These are phyloP conservation scores for Trichoderma afroharzianum DNA, from an alignment of 2,329 filamentous ascomycete species.

Conservation along the genomic window DNA sequence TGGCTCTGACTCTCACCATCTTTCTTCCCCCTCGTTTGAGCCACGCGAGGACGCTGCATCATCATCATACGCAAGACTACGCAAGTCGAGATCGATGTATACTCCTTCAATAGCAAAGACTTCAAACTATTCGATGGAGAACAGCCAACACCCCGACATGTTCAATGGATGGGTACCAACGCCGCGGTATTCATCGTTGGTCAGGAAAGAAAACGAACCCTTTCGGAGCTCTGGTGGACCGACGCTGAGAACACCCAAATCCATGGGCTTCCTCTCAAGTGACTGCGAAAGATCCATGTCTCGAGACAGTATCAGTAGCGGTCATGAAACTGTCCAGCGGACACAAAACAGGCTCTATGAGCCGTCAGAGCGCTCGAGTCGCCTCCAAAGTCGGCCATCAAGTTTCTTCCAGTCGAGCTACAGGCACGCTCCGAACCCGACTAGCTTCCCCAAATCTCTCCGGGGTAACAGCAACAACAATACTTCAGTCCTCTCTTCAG, in stretches of 20 bases:
- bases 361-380: slow-evolving; percentile 33
- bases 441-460: slow-evolving; percentile 47
- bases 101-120: slow-evolving; percentile 28
- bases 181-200: slow-evolving; percentile 10
- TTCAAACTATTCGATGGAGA: slow-evolving; percentile 18
- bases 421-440: slow-evolving; percentile 32
- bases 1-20: slow-evolving; percentile 25
- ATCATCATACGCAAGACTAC: slow-evolving; percentile 46
- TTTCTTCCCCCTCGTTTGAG: slow-evolving; percentile 42
- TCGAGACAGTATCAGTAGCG: slow-evolving; percentile 20
- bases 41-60: slow-evolving; percentile 48
- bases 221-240: slow-evolving; percentile 13
- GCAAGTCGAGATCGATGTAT: slow-evolving; percentile 56
- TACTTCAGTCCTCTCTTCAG: slow-evolving; percentile 33
- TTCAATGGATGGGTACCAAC: slow-evolving; percentile 12
- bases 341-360: slow-evolving; percentile 36
- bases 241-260: slow-evolving; percentile 46
- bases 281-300: slow-evolving; percentile 27
- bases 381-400: slow-evolving; percentile 41
- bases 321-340: slow-evolving; percentile 34
- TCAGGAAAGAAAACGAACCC: slow-evolving; percentile 30
- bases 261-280: slow-evolving; percentile 50
- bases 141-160: slow-evolving; percentile 14
- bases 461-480: slow-evolving; percentile 42
- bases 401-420: slow-evolving; percentile 41